Evolutionary conservation across 768 basidiomycete species (phyloP).

Genomic region (Favolaschia claudopus): DNA sequence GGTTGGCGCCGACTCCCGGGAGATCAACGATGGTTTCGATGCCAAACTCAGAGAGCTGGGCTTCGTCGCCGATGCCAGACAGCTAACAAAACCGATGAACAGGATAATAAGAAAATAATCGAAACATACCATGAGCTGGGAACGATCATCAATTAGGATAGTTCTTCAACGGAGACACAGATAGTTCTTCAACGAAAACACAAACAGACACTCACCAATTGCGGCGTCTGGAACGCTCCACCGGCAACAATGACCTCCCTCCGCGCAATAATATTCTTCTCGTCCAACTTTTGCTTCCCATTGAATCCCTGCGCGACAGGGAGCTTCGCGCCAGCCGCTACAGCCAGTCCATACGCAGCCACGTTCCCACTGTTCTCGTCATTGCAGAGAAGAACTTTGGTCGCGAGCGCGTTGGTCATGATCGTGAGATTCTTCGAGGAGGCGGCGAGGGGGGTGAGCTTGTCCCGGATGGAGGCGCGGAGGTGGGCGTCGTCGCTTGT

Average conservation of each 20-base stretch:
- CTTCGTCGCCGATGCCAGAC: constrained; percentile 40
- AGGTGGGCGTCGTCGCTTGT: too few species aligned
- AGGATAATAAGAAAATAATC: not conserved
- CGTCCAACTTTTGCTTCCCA: constrained; percentile 24
- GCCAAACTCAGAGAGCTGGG: constrained; percentile 32
- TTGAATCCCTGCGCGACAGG: constrained; percentile 33
- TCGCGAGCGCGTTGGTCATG: constrained; percentile 33
- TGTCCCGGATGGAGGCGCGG: constrained; percentile 3
- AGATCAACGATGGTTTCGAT: constrained; percentile 37
- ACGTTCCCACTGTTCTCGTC: constrained; percentile 9
- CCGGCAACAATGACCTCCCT: constrained; percentile 36
- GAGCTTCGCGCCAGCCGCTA: constrained; percentile 29
- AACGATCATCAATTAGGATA: not conserved
- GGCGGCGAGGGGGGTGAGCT: too few species aligned
- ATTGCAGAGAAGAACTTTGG: constrained; percentile 33
- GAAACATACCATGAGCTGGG: constrained; percentile 31
- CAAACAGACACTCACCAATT: constrained; percentile 28
- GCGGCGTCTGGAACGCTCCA: constrained; percentile 36
- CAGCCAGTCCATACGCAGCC: constrained; percentile 34
- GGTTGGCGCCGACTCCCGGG: constrained; percentile 42
- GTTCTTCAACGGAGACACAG: too few species aligned
- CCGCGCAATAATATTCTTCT: constrained; percentile 28
- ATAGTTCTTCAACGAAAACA: too few species aligned
- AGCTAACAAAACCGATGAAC: constrained; percentile 28
- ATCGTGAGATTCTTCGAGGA: not conserved